Percentiles rank a stretch among this genome's conserved stretches.
Evolutionary conservation across 2,329 filamentous ascomycete species (phyloP).

Genomic region (Amauroascus niger): DNA sequence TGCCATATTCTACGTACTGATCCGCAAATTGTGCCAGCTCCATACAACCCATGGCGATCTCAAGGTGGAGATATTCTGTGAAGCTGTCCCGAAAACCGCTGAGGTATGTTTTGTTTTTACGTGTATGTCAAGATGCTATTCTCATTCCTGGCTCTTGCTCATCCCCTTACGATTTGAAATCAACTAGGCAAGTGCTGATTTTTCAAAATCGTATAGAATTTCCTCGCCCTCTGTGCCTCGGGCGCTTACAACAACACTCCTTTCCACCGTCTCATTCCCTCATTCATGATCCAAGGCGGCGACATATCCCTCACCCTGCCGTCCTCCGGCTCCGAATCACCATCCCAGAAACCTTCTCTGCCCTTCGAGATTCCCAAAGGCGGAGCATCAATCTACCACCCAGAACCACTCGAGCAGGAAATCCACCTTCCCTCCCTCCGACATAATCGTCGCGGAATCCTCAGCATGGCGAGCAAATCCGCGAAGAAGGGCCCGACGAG

Average conservation of each 20-base stretch:
- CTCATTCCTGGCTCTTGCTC: too few species aligned
- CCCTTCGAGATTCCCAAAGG: conserved; percentile 44
- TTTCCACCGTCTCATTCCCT: conserved; percentile 54
- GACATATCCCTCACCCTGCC: conserved; percentile 40
- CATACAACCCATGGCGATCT: conserved; percentile 84
- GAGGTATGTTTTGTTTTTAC: conserved; percentile 46
- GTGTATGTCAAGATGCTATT: too few species aligned
- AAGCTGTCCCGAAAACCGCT: conserved; percentile 83
- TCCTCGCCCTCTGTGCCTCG: conserved; percentile 55
- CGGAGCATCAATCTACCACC: conserved; percentile 47
- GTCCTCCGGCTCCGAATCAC: conserved; percentile 31
- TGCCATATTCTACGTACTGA: too few species aligned
- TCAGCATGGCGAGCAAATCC: conserved; percentile 51
- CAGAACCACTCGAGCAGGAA: conserved; percentile 51
- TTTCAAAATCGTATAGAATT: conserved; percentile 45
- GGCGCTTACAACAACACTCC: conserved; percentile 51
- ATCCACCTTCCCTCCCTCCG: conserved; percentile 48
- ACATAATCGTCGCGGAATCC: conserved; percentile 48
- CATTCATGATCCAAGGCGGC: conserved; percentile 56
- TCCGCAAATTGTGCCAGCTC: conserved; percentile 44
- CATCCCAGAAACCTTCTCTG: conserved; percentile 24
- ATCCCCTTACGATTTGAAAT: too few species aligned
- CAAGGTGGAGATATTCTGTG: conserved; percentile 94
- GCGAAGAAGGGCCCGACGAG: conserved; percentile 37
- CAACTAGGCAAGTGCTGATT: too few species aligned